Evolutionary conservation across 345 rosid species (phyloP), one percentile per base, ranked within the genome.

Genomic region (Reutealis trisperma): DNA sequence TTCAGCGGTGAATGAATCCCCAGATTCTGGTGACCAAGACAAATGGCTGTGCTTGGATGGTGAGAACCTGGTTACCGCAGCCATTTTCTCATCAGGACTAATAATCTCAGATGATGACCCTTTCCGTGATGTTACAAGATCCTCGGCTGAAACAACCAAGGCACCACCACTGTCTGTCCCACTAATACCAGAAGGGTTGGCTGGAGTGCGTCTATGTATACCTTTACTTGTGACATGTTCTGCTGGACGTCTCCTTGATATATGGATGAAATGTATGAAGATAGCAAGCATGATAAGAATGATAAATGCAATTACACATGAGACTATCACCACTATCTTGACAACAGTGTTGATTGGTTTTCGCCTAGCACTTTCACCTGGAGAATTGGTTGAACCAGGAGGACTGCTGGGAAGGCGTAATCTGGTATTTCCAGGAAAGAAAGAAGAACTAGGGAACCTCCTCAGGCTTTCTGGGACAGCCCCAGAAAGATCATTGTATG

Each of bases 11-110:
- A 87, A 86, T 78, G 99, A 96, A 80, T 96, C 99, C 77, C 94
- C 96, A 63, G 99, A 96, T 79, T 83, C 94, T 2, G 98, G 98
- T 30, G 98, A 93, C 99, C 98, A 93, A 21, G 99, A 93, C 49
- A 88, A 63, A 52, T 85, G 89, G 75, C 94, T 86, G 51, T 84
- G 91, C 83, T 93, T 96, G 60, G 97, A 84, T 78, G 99, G 98
- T n/a, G 99, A 96, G 85, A 88, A 88, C 67, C 93, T 96, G 1
- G 94, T 82, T 60, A 83, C 88, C 9, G 79, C 86, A 27, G 89
- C 90, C 77, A 70, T 73, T 83, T 96, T 96, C 80, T 90, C 94
- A 78, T 87, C 91, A 27, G 99, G 94, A 84, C 92, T 91, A 69
- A 89, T 83, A 77, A 92, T 77, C 83, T 84, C 98, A 15, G 98